Conservation (phyloP, 106 monocot genomes). For the Dendrobium huoshanense region DNA sequence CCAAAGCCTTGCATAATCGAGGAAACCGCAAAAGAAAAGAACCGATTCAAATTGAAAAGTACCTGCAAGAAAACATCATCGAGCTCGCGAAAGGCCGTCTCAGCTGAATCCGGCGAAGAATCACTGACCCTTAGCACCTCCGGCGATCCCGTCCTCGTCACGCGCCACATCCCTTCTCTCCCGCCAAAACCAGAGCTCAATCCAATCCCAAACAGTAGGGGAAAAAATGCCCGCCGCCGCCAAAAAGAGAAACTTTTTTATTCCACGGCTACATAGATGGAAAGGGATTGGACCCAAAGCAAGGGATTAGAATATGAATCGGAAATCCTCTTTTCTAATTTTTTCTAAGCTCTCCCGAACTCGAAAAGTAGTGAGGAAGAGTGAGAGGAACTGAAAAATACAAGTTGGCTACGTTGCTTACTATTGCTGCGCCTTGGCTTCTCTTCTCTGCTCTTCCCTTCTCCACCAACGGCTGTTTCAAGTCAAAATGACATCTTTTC, state of each 20-base stretch:
- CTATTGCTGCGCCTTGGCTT: no score
- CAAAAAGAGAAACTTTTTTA: neutral
- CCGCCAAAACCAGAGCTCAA: conserved; percentile 16
- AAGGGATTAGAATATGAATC: no score
- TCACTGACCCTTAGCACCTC: conserved; percentile 23
- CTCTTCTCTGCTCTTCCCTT: no score
- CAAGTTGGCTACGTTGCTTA: no score
- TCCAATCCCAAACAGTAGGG: no score
- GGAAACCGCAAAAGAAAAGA: neutral
- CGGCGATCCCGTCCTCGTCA: conserved; percentile 18
- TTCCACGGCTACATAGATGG: neutral
- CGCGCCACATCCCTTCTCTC: conserved; percentile 21
- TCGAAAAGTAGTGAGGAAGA: no score
- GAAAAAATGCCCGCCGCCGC: neutral
- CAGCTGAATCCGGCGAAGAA: conserved; percentile 23
- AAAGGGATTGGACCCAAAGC: neutral
- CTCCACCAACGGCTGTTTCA: no score
- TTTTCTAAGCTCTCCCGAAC: no score
- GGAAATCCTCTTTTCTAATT: no score
- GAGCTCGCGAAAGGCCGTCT: conserved; percentile 56
- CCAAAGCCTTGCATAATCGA: neutral
- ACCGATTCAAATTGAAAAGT: neutral
- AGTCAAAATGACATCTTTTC: no score
- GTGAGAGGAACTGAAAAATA: no score
- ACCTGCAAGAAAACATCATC: conserved; percentile 74